These are phyloP conservation scores for Acer saccharum DNA, from an alignment of 345 rosid species.

Conservation along the genomic window DNA sequence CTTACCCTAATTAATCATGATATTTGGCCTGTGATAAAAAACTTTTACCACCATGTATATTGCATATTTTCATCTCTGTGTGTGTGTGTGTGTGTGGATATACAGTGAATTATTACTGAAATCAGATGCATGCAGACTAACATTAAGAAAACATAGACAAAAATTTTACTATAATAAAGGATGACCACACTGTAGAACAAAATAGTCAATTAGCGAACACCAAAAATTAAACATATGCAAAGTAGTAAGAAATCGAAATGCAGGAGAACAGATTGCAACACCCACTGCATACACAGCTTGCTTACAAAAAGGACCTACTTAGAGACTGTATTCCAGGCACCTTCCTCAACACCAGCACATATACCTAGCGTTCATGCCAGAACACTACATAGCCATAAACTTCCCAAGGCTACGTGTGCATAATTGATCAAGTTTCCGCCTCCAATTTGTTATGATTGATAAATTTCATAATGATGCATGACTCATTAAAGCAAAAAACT, in stretches of 20 bases:
- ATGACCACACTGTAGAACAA: not conserved
- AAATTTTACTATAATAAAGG: not conserved
- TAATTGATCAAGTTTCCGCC: constrained; percentile 4
- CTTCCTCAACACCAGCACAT: not conserved
- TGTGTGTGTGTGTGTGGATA: not conserved
- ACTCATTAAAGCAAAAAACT: not conserved
- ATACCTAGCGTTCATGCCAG: not conserved
- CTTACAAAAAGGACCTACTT: not conserved
- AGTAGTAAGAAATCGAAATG: not conserved
- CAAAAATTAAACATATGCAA: not conserved
- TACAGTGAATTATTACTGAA: not conserved
- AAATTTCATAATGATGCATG: constrained; percentile 1
- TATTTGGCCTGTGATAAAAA: not conserved
- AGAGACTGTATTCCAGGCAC: not conserved
- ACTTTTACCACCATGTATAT: not conserved
- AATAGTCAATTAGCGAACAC: not conserved
- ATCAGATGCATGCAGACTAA: not conserved
- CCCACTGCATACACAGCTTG: not conserved
- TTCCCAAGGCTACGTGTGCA: not conserved
- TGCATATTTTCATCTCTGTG: not conserved
- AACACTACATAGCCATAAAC: constrained; percentile 3
- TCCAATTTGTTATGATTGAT: constrained; percentile 1
- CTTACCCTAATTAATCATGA: not conserved
- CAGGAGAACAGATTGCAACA: not conserved
- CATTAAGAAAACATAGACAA: not conserved